Percentiles rank a stretch among this genome's conserved stretches.
These are phyloP conservation scores for Cynara cardunculus DNA, from an alignment of 129 eudicot genomes.

Conservation along the genomic window DNA sequence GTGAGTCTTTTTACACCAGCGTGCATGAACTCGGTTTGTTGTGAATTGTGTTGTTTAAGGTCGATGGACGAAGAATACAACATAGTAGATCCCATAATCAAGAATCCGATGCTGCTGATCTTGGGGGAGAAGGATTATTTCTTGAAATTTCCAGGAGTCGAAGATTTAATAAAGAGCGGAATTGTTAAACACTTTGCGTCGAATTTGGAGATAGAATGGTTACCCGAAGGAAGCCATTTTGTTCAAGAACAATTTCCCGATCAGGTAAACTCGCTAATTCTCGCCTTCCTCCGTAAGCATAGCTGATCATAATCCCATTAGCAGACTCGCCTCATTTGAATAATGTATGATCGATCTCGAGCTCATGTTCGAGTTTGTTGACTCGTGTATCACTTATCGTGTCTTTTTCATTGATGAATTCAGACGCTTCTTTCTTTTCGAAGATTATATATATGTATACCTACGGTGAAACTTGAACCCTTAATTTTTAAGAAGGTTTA, in stretches of 20 bases:
- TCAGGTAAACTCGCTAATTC: conserved; percentile 35
- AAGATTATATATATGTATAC: neutral
- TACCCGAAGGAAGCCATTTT: conserved; percentile 44
- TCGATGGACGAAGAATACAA: conserved; percentile 35
- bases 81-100: conserved; percentile 31
- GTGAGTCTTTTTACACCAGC: neutral
- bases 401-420: no score
- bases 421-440: neutral
- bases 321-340: neutral
- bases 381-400: neutral
- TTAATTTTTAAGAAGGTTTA: neutral
- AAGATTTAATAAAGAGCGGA: conserved; percentile 30
- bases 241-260: conserved; percentile 52
- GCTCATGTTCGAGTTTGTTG: neutral
- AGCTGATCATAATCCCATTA: conserved; percentile 8
- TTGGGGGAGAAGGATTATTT: conserved; percentile 49
- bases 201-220: conserved; percentile 31
- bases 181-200: conserved; percentile 22
- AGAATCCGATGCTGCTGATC: conserved; percentile 41
- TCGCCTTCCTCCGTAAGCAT: conserved; percentile 40
- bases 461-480: neutral
- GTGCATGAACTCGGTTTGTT: neutral
- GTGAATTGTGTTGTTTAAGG: conserved; percentile 17
- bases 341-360: neutral
- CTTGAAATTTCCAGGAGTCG: conserved; percentile 36